Conservation (phyloP, 2,329 filamentous ascomycete species). For the Corynespora cassiicola region DNA sequence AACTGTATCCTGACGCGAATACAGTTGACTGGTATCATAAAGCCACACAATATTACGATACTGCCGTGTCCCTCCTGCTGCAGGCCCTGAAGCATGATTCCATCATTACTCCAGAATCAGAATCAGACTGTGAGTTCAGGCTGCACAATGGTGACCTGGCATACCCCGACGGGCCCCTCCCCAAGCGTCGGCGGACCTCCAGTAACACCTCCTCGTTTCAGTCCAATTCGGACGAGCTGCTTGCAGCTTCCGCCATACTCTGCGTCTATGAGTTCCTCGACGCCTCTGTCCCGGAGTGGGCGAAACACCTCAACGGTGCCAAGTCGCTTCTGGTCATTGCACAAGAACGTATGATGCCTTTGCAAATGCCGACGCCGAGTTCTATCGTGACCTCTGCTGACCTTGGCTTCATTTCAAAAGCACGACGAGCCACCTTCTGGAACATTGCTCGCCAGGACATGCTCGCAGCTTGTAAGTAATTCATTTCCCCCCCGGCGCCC, state of each 20-base stretch:
- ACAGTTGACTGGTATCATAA: slow-evolving; percentile 66
- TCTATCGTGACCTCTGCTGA: slow-evolving; percentile 31
- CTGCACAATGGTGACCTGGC: slow-evolving; percentile 14
- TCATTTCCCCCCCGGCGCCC: background rate
- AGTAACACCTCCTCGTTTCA: slow-evolving; percentile 45
- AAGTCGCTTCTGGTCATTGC: slow-evolving; percentile 67
- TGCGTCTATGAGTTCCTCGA: slow-evolving; percentile 74
- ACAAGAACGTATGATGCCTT: slow-evolving; percentile 56
- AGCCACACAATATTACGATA: slow-evolving; percentile 66
- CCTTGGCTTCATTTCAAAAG: slow-evolving; percentile 55
- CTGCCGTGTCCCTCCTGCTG: slow-evolving; percentile 58
- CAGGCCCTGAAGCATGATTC: slow-evolving; percentile 44
- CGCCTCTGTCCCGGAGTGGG: slow-evolving; percentile 68
- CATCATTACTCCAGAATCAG: slow-evolving; percentile 31
- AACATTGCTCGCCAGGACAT: slow-evolving; percentile 72
- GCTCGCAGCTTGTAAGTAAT: slow-evolving; percentile 63
- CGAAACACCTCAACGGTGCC: slow-evolving; percentile 69
- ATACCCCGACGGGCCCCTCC: slow-evolving; percentile 20
- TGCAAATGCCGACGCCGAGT: slow-evolving; percentile 50
- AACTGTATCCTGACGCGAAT: slow-evolving; percentile 56
- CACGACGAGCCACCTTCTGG: slow-evolving; percentile 68
- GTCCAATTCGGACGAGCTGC: slow-evolving; percentile 64
- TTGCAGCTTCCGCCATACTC: slow-evolving; percentile 70
- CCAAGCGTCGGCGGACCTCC: slow-evolving; percentile 51
- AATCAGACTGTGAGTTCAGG: slow-evolving; percentile 31